These are phyloP conservation scores for Brachypodium distachyon DNA, from an alignment of 202 grass and related monocot genomes.

Conservation along the genomic window DNA sequence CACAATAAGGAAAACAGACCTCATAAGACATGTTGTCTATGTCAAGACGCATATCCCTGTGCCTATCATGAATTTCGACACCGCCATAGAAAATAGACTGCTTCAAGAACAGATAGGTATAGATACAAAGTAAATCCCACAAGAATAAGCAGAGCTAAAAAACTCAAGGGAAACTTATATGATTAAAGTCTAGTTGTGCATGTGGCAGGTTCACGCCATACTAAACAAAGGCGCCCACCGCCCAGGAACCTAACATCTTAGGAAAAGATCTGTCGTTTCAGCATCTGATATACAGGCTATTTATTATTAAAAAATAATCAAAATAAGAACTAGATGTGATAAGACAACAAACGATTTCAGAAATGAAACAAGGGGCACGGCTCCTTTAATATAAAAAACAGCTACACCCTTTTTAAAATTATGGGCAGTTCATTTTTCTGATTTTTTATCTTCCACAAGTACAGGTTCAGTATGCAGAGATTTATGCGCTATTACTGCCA, in stretches of 20 bases:
- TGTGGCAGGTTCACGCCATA: neutral
- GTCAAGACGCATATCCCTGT: conserved; percentile 97
- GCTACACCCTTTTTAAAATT: neutral
- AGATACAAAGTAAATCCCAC: conserved; percentile 10
- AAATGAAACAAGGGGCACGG: too few relatives aligned
- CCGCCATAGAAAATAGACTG: conserved; percentile 76
- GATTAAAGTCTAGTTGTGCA: neutral
- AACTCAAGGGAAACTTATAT: neutral
- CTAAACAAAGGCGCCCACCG: neutral
- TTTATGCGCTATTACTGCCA: neutral
- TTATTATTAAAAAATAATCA: neutral
- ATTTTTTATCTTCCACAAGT: neutral
- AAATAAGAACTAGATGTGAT: neutral
- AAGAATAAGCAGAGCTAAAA: neutral
- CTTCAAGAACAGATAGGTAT: conserved; percentile 24
- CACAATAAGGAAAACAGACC: conserved; percentile 33
- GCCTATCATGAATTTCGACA: conserved; percentile 77
- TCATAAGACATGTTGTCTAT: conserved; percentile 99
- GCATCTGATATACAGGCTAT: neutral
- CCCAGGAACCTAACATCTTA: neutral
- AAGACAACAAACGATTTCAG: too few relatives aligned
- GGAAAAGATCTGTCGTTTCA: neutral
- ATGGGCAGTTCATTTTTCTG: neutral
- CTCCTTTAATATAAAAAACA: too few relatives aligned
- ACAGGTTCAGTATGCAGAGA: neutral